Evolutionary conservation across 371 early-diverging fungal genomes (phyloP), one percentile per base, ranked within the genome.

Genomic region (Mortierella sp.): DNA sequence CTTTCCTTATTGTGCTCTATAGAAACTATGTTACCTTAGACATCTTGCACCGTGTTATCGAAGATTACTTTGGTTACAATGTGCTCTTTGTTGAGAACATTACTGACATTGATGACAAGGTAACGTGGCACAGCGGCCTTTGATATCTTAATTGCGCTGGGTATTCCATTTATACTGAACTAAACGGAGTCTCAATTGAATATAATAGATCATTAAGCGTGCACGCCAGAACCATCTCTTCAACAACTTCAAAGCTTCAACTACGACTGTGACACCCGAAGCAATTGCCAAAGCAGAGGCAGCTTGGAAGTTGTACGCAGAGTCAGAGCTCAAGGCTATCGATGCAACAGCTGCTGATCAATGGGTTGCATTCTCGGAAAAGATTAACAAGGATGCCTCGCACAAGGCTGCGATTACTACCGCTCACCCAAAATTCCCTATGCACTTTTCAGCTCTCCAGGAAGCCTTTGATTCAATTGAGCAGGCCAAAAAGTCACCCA

Each of bases 61-160:
- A 94, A 78, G 97, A 99, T 68, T 99, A 99, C 85, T 98, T 99
- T 83, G 91, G 91, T 57, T 99, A 98, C 87, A 93, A 99, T 72
- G 96, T 99, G 58, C 87, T 90, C 28, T 95, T 96, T 86, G 98
- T 99, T 52, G 99, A 99, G 94, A 99, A 99, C 84, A 94, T 99
- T 63, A 99, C 99, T 43, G 99, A 99, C 86, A 97, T 99, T 83
- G 99, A 99, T 84, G 99, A 99, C 84, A 99, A 99, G 89, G 93
- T 92, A 83, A 45, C 5, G 24, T 22, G 20, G 16, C 28, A 60
- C 8, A 58, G 14, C 14, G 9, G 28, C 26, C 30, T 30, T 30
- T 30, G 30, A 30, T 30, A 28, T 8, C 11, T 24, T 20, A 1
- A 22, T 20, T 51, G 6, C 10, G 3, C n/a, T n/a, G 51, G 18